phyloP scores from a whole-genome alignment of 768 basidiomycete genomes.

The Suillus bovinus region DNA sequence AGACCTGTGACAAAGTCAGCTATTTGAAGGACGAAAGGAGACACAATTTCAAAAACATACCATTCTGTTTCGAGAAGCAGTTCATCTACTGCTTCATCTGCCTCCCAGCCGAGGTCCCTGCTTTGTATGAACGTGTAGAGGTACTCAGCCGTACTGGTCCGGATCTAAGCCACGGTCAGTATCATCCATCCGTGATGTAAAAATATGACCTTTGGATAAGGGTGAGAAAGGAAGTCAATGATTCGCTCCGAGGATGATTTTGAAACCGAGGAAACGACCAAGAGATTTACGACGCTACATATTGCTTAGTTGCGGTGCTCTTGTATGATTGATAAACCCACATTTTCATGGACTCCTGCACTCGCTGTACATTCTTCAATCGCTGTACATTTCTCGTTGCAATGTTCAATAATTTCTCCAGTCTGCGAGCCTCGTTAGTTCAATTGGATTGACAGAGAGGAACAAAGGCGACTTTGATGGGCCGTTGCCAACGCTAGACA shows the following conservation, averaged over 20 bases:
- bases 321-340: conserved; percentile 38
- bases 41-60: conserved; percentile 40
- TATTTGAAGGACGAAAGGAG: conserved; percentile 17
- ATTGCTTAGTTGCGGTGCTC: conserved; percentile 13
- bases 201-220: conserved; percentile 71
- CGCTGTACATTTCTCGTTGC: conserved; percentile 61
- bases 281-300: conserved; percentile 63
- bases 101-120: conserved; percentile 63
- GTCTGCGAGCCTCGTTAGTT: conserved; percentile 36
- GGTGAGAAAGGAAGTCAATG: conserved; percentile 68
- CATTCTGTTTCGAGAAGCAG: conserved; percentile 81
- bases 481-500: conserved; percentile 49
- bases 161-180: conserved; percentile 50
- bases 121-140: conserved; percentile 78
- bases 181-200: conserved; percentile 13
- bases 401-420: conserved; percentile 54
- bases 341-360: conserved; percentile 85
- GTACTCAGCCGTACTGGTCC: conserved; percentile 79
- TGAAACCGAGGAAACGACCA: conserved; percentile 49
- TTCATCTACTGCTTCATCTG: conserved; percentile 60
- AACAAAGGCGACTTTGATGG: conserved; percentile 47
- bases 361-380: conserved; percentile 82
- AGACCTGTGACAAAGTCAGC: conserved; percentile 44
- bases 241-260: conserved; percentile 47
- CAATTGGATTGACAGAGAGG: conserved; percentile 15